Evolutionary conservation across 1,284 basidiomycete species (phyloP), one percentile per base, ranked within the genome.

Genomic region (Abortiporus biennis): DNA sequence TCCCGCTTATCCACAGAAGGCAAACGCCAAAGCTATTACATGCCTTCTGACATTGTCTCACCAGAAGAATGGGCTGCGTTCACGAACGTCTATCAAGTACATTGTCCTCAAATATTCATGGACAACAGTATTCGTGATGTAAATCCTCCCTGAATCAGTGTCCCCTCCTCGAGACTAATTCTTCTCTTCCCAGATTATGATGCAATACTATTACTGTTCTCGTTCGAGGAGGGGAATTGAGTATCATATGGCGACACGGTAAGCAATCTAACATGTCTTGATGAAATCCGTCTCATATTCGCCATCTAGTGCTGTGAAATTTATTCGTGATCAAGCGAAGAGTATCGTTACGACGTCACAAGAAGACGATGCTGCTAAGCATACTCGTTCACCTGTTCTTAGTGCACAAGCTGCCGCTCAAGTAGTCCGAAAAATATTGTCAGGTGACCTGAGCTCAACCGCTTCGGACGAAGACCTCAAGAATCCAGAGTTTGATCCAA

Each of bases 161-260:
- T 3, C 39, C 30, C 35, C 35, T 23, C 37, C 17, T 23, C 35
- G 20, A 17, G n/a, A n/a, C 32, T 31, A 16, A 39, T 20, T 12
- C 32, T 19, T 9, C 15, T 24, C 8, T 29, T 25, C 16, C 3
- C 32, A 93, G 79, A 78, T 95, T 46, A 70, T 95, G 58, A 78
- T 90, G 65, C 86, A 90, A 59, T 97, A 97, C 64, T 93, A 92
- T 59, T 87, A 89, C 58, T 88, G 86, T 54, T 89, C 85, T 36
- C 74, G 80, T 36, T 74, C 82, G 19, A 68, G 79, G 32, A 76
- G 85, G 50, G 86, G 88, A 3, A 80, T 90, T 43, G 85, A 92
- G 56, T 97, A 94, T 59, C 88, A 91, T 54, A 79, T 92, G 69
- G 89, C 91, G 3, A 81, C 87, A 16, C 78, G 85, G 89, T 88